Base-by-base conservation (phyloP, 2,329 filamentous ascomycete genomes). In the Plenodomus biglobosus region DNA sequence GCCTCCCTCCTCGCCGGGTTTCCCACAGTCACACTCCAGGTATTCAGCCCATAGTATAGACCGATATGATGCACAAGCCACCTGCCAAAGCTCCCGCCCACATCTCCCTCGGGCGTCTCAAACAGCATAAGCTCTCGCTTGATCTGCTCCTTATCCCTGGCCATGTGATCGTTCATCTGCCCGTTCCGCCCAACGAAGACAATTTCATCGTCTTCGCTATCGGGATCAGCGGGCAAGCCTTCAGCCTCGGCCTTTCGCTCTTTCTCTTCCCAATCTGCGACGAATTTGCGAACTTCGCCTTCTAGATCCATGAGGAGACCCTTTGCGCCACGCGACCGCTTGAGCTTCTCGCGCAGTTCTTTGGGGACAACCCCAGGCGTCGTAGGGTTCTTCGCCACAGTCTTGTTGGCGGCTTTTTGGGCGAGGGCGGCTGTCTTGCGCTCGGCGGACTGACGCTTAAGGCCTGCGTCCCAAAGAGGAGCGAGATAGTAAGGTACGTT, bases 31-130 rank as follows among this genome's bases (percentile, higher is more conserved):
- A 92, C 83, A 3, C 88, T 92, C 76, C 85, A 90, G 17, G 92
- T 96, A 52, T 85, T 82, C 47, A 96, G 80, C 38, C 91, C 92
- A 68, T 97, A 97, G 71, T 97, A 97, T 35, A 87, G 84, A 8
- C 90, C 92, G 55, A 97, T 92, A 48, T 89, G 88, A 72, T 97
- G 92, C 1, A 95, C 90, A 44, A 97, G 82, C 88, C 92, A 97
- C 55, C 92, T 88, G 58, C 89, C 91, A 76, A 96, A 96, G 3
- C 86, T 83, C 41, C 88, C 88, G 7, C 84, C 82, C 51, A 85
- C 84, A 62, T 92, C 90, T 47, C 87, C 85, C 15, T 85, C 87
- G 27, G 86, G 76, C 38, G 85, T 86, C 71, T 96, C 89, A 69
- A 95, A 91, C 8, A 97, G 81, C 75, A 95, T 78, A 56, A 84